A percentile compares a stretch with the other conserved stretches of the same genome.
Conservation (phyloP, 805 yeast species). For the Kazachstania kunashirensis region DNA sequence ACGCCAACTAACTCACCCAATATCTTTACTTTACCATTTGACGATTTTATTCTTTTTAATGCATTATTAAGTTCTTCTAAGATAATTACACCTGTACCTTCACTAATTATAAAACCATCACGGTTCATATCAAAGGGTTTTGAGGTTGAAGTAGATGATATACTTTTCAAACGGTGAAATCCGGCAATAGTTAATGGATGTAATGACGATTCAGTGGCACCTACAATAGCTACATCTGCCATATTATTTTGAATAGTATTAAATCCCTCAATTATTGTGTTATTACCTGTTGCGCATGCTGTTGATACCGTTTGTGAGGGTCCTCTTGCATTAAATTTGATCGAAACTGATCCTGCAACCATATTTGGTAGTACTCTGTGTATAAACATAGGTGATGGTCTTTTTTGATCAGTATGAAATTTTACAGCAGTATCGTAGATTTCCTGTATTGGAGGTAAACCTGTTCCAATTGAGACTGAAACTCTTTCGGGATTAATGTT, state of each 20-base stretch:
- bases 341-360: constrained; percentile 90
- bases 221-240: constrained; percentile 83
- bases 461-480: constrained; percentile 88
- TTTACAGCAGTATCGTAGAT: constrained; percentile 43
- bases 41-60: constrained; percentile 32
- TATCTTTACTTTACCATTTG: constrained; percentile 38
- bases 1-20: constrained; percentile 81
- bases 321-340: constrained; percentile 66
- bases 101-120: constrained; percentile 85
- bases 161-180: constrained; percentile 79
- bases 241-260: constrained; percentile 71
- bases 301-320: constrained; percentile 84
- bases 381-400: constrained; percentile 75
- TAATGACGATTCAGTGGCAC: constrained; percentile 83
- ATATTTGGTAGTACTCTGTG: constrained; percentile 79
- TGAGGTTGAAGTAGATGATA: constrained; percentile 56
- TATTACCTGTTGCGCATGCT: constrained; percentile 95
- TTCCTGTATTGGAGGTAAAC: constrained; percentile 77
- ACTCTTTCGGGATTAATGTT: constrained; percentile 22
- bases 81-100: constrained; percentile 79
- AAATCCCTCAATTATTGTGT: constrained; percentile 87
- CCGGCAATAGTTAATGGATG: constrained; percentile 87
- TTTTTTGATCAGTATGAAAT: constrained; percentile 32
- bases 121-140: constrained; percentile 78
- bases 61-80: constrained; percentile 78